Percentiles rank a stretch among this genome's conserved stretches.
Evolutionary conservation across 441 rosid species (phyloP).

Genomic region (Populus hybrid): DNA sequence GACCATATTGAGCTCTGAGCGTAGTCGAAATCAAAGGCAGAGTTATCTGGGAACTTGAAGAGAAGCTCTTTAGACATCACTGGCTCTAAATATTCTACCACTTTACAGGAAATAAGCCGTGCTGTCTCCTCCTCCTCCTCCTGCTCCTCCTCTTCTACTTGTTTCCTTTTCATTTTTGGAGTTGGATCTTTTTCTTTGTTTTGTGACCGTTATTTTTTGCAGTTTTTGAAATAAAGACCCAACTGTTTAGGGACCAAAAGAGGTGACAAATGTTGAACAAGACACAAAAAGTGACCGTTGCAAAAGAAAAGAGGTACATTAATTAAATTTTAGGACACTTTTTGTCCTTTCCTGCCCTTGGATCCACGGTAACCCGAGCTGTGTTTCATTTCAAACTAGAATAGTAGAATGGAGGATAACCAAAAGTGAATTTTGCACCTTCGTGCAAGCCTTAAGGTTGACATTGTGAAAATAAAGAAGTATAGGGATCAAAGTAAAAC

Average conservation of each 20-base stretch:
- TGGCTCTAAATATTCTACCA: conserved; percentile 70
- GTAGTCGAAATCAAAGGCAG: conserved; percentile 66
- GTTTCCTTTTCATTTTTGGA: conserved; percentile 5
- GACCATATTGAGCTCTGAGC: conserved; percentile 90
- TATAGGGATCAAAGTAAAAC: not conserved
- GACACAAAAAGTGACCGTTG: not conserved
- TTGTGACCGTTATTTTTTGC: conserved; percentile 18
- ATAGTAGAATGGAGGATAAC: no score
- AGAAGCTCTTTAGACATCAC: conserved; percentile 66
- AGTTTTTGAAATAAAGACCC: not conserved
- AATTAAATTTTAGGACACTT: not conserved
- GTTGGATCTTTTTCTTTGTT: not conserved
- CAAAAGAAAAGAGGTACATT: not conserved
- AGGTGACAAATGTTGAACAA: not conserved
- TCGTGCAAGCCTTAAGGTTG: not conserved
- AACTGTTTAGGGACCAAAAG: not conserved
- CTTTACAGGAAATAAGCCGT: conserved; percentile 37
- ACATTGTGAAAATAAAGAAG: not conserved
- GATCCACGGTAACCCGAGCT: no score
- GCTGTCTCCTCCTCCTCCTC: conserved; percentile 34
- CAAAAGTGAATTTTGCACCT: not conserved
- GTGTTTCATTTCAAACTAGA: no score
- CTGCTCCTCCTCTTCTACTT: not conserved
- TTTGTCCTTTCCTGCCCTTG: not conserved
- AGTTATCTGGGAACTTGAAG: conserved; percentile 71